Base-by-base conservation (phyloP, 78 protist genomes). In the Mantamonas sphyraenae region DNA sequence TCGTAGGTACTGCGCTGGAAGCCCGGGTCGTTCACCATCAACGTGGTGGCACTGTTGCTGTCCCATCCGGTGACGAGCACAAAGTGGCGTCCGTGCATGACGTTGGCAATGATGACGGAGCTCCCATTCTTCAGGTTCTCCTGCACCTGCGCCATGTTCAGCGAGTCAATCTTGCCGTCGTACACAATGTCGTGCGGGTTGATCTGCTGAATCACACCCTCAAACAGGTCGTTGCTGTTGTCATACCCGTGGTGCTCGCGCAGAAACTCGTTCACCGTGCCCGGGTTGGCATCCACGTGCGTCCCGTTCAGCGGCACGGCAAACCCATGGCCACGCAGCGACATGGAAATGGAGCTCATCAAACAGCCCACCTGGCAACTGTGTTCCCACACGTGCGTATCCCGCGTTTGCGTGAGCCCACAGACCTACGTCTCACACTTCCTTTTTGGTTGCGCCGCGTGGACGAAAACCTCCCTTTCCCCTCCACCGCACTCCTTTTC, bases 21-120 rank as follows among this genome's bases (percentile, higher is more conserved):
- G n/a, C n/a, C n/a, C n/a, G n/a, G n/a, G n/a, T n/a, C n/a, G n/a
- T n/a, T n/a, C n/a, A n/a, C n/a, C n/a, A n/a, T n/a, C n/a, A n/a
- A n/a, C n/a, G n/a, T n/a, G n/a, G n/a, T n/a, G n/a, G n/a, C n/a
- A n/a, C n/a, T n/a, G n/a, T n/a, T n/a, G n/a, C n/a, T n/a, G n/a
- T n/a, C n/a, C n/a, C n/a, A n/a, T n/a, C 67, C 67, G 50, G 26
- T 42, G 50, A 62, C 40, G 57, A 62, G 67, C 20, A 62, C 67
- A n/a, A 62, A 62, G 35, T 62, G 67, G 30, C 10, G 20, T 10
- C 35, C 35, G 67, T 62, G 20, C 34, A 26, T 12, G 30, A 62
- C 67, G 67, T 62, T 17, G 45, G 67, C 67, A 10, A 62, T 26
- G 28, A 26, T 10, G 9, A 9, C 22, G n/a, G n/a, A n/a, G n/a